These are phyloP conservation scores for Cercospora brassicicola DNA, from an alignment of 2,329 filamentous ascomycete genomes.

Conservation along the genomic window DNA sequence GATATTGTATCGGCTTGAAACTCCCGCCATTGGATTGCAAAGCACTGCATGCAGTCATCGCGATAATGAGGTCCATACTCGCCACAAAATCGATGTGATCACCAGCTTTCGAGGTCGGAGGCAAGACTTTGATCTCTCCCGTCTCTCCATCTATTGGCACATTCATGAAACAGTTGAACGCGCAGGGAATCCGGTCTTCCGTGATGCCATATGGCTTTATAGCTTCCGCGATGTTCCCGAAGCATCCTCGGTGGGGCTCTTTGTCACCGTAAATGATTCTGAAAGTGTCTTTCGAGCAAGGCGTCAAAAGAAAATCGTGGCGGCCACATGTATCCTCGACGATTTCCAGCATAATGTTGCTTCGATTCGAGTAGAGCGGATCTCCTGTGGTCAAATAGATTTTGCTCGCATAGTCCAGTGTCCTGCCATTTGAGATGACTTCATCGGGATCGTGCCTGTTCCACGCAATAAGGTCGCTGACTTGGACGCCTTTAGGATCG, in stretches of 20 bases:
- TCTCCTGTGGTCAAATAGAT: constrained; percentile 28
- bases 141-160: constrained; percentile 30
- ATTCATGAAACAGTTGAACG: constrained; percentile 37
- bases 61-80: constrained; percentile 34
- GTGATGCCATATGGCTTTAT: constrained; percentile 25
- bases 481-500: constrained; percentile 28
- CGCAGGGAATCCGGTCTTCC: constrained; percentile 29
- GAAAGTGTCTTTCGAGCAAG: constrained; percentile 29
- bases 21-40: constrained; percentile 29
- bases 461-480: constrained; percentile 28
- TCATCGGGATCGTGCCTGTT: constrained; percentile 25
- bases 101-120: constrained; percentile 31
- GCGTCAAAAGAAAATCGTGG: constrained; percentile 29
- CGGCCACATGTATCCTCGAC: constrained; percentile 25
- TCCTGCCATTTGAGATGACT: constrained; percentile 29
- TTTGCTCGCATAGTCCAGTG: constrained; percentile 29
- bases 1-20: constrained; percentile 29
- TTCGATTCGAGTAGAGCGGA: constrained; percentile 28
- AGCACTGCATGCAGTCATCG: constrained; percentile 31
- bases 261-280: constrained; percentile 31
- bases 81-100: constrained; percentile 33
- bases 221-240: constrained; percentile 32
- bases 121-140: constrained; percentile 28
- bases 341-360: constrained; percentile 24
- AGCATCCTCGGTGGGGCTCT: constrained; percentile 33